Conservation (phyloP, 2,329 filamentous ascomycete genomes). For the Hypocreales sp. region DNA sequence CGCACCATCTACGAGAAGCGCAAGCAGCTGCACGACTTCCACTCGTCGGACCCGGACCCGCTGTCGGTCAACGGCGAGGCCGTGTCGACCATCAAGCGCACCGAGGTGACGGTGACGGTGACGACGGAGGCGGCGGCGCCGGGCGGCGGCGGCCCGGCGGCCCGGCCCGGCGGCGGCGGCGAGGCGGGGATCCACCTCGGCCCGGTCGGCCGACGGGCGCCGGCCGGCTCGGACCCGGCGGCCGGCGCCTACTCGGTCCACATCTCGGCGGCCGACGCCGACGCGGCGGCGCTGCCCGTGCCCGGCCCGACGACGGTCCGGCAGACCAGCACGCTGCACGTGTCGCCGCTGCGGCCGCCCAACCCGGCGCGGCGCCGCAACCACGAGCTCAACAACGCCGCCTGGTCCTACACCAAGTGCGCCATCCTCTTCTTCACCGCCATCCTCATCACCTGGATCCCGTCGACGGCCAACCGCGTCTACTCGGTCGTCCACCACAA, state of each 20-base stretch:
- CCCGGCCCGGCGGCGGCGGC: slow-evolving; percentile 14
- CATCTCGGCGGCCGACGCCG: slow-evolving; percentile 23
- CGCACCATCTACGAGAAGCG: slow-evolving; percentile 53
- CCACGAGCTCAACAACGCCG: slow-evolving; percentile 43
- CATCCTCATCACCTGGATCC: slow-evolving; percentile 61
- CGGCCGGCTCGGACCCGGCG: slow-evolving; percentile 2
- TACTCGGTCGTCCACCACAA: slow-evolving; percentile 48
- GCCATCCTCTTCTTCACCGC: slow-evolving; percentile 57
- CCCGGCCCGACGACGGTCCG: slow-evolving; percentile 8
- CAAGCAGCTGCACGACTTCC: slow-evolving; percentile 41
- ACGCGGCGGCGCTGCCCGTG: slow-evolving; percentile 12
- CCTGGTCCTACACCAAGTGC: slow-evolving; percentile 56
- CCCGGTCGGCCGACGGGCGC: slow-evolving; percentile 8
- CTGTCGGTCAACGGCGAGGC: slow-evolving; percentile 24
- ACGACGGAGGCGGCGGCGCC: slow-evolving; percentile 18
- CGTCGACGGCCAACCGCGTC: slow-evolving; percentile 61
- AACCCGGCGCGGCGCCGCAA: slow-evolving; percentile 19
- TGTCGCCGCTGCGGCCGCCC: slow-evolving; percentile 8
- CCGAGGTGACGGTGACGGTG: slow-evolving; percentile 47
- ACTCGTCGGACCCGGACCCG: slow-evolving; percentile 27
- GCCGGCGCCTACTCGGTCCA: slow-evolving; percentile 31
- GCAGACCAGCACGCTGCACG: slow-evolving; percentile 5
- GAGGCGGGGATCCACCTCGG: slow-evolving; percentile 9
- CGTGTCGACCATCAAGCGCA: slow-evolving; percentile 37
- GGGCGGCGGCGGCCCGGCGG: no score